Percentiles rank a stretch among this genome's conserved stretches.
phyloP scores from a whole-genome alignment of 768 basidiomycete species.

The Lactarius pseudohatsudake region DNA sequence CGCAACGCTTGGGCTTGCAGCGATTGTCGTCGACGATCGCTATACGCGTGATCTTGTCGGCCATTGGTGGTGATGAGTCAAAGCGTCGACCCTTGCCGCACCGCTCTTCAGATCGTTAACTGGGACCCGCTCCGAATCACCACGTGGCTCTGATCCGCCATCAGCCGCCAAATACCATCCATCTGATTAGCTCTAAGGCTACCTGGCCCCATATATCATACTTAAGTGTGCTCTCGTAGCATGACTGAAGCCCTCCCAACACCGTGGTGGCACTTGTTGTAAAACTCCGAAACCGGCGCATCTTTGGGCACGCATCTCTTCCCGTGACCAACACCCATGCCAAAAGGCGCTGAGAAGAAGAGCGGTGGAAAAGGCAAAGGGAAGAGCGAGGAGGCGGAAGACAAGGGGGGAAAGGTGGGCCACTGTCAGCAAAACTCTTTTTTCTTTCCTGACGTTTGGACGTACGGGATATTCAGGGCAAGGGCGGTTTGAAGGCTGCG shows the following conservation, averaged over 20 bases:
- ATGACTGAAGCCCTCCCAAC: neutral
- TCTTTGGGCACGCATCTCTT: neutral
- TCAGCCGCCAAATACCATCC: slow-evolving; percentile 5
- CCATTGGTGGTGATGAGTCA: slow-evolving; percentile 50
- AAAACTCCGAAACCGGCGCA: neutral
- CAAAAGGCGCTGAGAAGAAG: slow-evolving; percentile 37
- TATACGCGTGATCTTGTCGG: slow-evolving; percentile 97
- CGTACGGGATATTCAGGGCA: slow-evolving; percentile 41
- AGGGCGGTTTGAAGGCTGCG: slow-evolving; percentile 69
- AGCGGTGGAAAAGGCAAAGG: slow-evolving; percentile 34
- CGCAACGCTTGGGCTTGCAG: slow-evolving; percentile 96
- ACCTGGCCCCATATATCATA: neutral
- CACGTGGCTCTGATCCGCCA: slow-evolving; percentile 3
- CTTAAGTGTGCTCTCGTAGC: neutral
- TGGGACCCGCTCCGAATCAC: neutral
- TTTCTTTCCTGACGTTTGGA: neutral
- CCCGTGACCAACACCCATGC: neutral
- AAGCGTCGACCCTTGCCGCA: neutral
- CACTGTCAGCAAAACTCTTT: neutral
- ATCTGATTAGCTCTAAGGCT: slow-evolving; percentile 16
- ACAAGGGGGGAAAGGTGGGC: slow-evolving; percentile 21
- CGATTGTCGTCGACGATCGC: slow-evolving; percentile 90
- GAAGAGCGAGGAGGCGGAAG: slow-evolving; percentile 14
- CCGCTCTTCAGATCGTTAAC: neutral
- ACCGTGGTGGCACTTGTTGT: neutral